phyloP scores from a whole-genome alignment of 176 grass and related monocot species.

The Triticum dicoccoides region DNA sequence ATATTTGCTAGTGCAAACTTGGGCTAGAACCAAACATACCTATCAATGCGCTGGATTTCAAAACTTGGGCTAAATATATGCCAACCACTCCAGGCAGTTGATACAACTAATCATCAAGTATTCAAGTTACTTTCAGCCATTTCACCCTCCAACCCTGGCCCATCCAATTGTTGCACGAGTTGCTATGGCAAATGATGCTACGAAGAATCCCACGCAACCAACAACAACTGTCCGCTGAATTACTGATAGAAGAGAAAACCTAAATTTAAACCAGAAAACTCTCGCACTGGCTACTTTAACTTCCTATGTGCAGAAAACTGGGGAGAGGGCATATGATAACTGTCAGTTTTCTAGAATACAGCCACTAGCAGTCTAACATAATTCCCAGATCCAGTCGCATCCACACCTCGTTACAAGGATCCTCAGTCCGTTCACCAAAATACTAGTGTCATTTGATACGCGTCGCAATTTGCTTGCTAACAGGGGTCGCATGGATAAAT shows the following conservation, averaged over 20 bases:
- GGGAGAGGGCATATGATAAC: not conserved
- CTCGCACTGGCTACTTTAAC: not conserved
- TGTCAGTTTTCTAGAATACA: not conserved
- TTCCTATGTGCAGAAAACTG: not conserved
- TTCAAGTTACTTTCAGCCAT: not conserved
- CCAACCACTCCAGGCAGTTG: not conserved
- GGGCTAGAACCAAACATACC: not conserved
- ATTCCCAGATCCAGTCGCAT: conserved; percentile 18
- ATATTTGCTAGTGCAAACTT: not conserved
- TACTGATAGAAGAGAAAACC: not conserved
- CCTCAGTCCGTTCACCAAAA: not conserved
- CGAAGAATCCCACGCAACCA: not conserved
- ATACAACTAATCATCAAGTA: not conserved
- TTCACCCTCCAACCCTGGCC: not conserved
- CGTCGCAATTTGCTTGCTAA: not conserved
- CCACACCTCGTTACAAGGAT: not conserved
- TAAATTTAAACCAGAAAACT: not conserved
- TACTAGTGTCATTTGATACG: not conserved
- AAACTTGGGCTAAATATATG: not conserved
- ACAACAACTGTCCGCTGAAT: not conserved
- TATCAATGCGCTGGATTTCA: not conserved
- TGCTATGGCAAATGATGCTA: not conserved
- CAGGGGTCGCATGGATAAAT: not conserved
- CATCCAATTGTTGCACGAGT: not conserved
- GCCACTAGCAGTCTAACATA: not conserved